These are phyloP conservation scores for Diaporthe sp. DNA, from an alignment of 2,329 filamentous ascomycete genomes.

Conservation along the genomic window DNA sequence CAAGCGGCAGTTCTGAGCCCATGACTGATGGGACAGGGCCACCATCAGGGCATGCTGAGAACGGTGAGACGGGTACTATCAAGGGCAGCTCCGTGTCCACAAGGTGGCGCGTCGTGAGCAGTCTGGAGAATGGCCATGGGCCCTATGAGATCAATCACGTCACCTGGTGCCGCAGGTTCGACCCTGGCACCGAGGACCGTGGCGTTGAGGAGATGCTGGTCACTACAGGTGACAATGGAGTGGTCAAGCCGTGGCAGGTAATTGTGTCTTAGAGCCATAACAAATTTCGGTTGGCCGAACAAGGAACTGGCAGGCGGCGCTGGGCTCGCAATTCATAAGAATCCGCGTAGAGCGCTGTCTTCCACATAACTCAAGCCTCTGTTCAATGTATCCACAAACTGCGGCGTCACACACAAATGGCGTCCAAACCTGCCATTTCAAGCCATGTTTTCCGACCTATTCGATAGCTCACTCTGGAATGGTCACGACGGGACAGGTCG, in stretches of 20 bases:
- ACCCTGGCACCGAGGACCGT: constrained; percentile 68
- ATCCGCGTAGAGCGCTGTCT: background rate
- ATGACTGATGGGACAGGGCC: background rate
- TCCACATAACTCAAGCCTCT: background rate
- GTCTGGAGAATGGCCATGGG: constrained; percentile 82
- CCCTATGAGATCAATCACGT: constrained; percentile 96
- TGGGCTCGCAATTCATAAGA: background rate
- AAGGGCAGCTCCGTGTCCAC: constrained; percentile 48
- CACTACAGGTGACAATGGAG: constrained; percentile 92
- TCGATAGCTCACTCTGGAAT: background rate
- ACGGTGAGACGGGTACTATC: constrained; percentile 39
- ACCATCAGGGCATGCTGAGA: background rate
- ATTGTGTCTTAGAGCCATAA: constrained; percentile 35
- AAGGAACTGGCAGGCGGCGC: background rate
- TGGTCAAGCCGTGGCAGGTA: constrained; percentile 83
- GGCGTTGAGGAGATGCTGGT: constrained; percentile 85
- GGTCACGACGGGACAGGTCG: background rate
- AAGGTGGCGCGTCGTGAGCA: constrained; percentile 79
- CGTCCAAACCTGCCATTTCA: background rate
- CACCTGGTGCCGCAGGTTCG: constrained; percentile 85
- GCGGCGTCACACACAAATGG: background rate
- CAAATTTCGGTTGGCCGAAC: background rate
- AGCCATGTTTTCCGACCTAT: background rate
- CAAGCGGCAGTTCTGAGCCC: background rate
- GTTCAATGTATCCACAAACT: background rate